Evolutionary conservation across 257 asterid species (phyloP), one percentile per base, ranked within the genome.

Genomic region (Scutellaria galericulata): DNA sequence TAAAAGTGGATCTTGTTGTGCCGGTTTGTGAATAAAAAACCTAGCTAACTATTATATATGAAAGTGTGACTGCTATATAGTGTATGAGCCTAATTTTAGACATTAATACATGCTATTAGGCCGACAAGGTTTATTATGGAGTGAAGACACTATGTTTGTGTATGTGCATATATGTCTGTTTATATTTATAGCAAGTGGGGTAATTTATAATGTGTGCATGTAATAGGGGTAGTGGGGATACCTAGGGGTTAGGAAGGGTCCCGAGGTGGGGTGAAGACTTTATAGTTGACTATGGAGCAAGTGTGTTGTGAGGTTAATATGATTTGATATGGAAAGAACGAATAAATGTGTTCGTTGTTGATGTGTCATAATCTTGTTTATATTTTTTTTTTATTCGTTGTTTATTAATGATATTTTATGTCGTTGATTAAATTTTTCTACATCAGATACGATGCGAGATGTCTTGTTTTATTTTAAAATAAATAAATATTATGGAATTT

Each of bases 171-270:
- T 41, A 62, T 47, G 11, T 31, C 10, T 9, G 5, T 57, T 22
- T 35, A 11, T 56, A 59, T 67, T 67, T 40, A 48, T 70, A 47
- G 48, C 15, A 56, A 55, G 74, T 64, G 70, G 65, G 67, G 62
- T 35, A 7, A 2, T 68, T 54, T 74, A 63, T 74, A 62, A 45
- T 55, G 60, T 59, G 37, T 24, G 24, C 47, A 14, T 10, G 39
- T 54, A 51, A 50, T 20, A 40, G 22, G 66, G 50, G 20, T 0
- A n/a, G 7, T 44, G 24, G 9, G 10, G 75, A 31, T 56, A 31
- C 37, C 37, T 4, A 3, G 11, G 57, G 58, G 73, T 53, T 3
- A 8, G 27, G 61, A 37, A 9, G 55, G 31, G 68, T 18, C 35
- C 37, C 27, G 27, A 62, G 7, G 62, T 18, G 37, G 48, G 10